Evolutionary conservation across 176 grass and related monocot species (phyloP).

Genomic region (Carex myosuroides): DNA sequence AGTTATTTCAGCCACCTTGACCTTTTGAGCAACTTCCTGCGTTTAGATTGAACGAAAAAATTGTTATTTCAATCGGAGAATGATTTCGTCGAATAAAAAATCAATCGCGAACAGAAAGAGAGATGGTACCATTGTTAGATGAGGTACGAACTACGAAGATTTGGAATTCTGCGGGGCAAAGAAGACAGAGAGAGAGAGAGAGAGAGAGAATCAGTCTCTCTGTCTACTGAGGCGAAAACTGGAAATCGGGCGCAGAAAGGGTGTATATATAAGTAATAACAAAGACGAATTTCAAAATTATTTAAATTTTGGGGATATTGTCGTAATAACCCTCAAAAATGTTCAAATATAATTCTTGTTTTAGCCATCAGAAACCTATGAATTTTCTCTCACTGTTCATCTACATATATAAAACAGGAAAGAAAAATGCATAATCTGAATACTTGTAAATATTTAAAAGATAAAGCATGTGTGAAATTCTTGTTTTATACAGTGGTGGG

Average conservation of each 20-base stretch:
- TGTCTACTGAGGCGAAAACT: neutral
- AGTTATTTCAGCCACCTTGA: conserved; percentile 87
- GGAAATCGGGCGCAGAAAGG: neutral
- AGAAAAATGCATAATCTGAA: neutral
- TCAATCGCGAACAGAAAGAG: neutral
- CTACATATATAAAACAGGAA: neutral
- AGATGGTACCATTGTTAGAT: conserved; percentile 29
- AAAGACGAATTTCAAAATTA: neutral
- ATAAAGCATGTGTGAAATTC: no score
- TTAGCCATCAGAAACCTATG: neutral
- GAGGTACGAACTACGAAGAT: neutral
- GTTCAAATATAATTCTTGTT: neutral
- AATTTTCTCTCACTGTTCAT: neutral
- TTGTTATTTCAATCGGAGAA: neutral
- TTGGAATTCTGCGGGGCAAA: neutral
- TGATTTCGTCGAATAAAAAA: neutral
- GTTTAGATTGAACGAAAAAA: neutral
- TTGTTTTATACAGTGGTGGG: neutral
- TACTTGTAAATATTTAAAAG: neutral
- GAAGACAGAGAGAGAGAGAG: neutral
- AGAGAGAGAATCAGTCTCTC: neutral
- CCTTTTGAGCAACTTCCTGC: conserved; percentile 64
- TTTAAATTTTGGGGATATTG: neutral
- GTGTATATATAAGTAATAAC: neutral
- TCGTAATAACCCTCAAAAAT: neutral